Conservation (phyloP, 2,329 filamentous ascomycete species). For the Endocalyx cinctus region DNA sequence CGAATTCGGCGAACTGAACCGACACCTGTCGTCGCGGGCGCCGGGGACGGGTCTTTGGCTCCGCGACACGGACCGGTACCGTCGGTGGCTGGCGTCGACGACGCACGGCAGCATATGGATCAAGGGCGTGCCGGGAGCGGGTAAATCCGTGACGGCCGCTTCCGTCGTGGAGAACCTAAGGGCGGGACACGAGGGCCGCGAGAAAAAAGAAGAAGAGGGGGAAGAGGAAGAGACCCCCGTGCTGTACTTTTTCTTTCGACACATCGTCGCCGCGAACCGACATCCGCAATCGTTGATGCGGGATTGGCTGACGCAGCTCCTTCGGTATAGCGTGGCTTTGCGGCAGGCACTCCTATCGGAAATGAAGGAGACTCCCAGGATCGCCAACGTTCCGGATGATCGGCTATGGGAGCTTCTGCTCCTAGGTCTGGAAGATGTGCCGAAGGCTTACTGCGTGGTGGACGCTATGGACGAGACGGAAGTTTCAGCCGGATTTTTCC, state of each 20-base stretch:
- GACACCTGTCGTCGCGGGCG: background rate
- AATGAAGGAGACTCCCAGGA: too few relatives aligned
- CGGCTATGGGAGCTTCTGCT: too few relatives aligned
- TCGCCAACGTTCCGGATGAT: too few relatives aligned
- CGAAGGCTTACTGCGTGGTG: conserved; percentile 35
- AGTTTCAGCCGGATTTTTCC: conserved; percentile 28
- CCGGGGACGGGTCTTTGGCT: conserved; percentile 7
- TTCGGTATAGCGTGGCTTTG: conserved; percentile 25
- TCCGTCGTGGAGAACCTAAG: conserved; percentile 16
- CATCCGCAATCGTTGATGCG: conserved; percentile 23
- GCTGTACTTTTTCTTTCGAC: conserved; percentile 35
- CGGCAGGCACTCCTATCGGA: conserved; percentile 20
- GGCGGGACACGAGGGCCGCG: conserved; percentile 6
- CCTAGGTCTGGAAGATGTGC: too few relatives aligned
- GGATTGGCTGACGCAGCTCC: conserved; percentile 31
- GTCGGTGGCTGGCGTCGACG: conserved; percentile 1
- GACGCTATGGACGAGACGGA: conserved; percentile 47
- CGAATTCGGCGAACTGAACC: background rate
- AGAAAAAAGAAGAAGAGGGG: too few relatives aligned
- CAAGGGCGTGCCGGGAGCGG: conserved; percentile 13
- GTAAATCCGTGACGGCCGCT: conserved; percentile 32
- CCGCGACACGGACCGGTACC: conserved; percentile 1
- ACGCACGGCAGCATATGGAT: conserved; percentile 4
- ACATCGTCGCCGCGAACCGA: conserved; percentile 33
- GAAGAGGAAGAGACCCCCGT: too few relatives aligned